Percentiles rank a stretch among this genome's conserved stretches.
These are phyloP conservation scores for Apostasia ramifera DNA, from an alignment of 106 monocot genomes.

Conservation along the genomic window DNA sequence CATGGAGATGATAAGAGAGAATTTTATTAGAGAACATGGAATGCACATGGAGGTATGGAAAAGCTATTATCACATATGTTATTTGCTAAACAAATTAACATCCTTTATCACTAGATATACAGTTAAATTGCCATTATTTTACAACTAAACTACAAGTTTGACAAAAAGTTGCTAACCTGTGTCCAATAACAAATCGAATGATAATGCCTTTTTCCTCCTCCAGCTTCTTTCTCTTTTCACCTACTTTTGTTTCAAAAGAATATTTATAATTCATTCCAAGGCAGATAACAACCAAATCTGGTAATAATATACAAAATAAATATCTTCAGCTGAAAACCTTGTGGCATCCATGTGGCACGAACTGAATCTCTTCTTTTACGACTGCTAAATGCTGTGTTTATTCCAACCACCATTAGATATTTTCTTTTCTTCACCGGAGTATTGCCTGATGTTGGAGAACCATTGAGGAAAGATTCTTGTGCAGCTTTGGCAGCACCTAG, in stretches of 20 bases:
- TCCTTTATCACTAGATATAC: too few species aligned
- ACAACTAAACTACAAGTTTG: not conserved
- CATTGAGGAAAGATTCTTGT: slow-evolving; percentile 59
- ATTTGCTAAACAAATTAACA: too few species aligned
- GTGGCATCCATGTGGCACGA: slow-evolving; percentile 92
- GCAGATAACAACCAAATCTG: not conserved
- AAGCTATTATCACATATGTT: too few species aligned
- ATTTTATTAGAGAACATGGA: too few species aligned
- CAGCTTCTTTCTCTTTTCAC: slow-evolving; percentile 34
- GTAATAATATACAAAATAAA: not conserved
- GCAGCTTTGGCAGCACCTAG: slow-evolving; percentile 62
- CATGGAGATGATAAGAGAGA: too few species aligned
- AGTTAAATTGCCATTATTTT: too few species aligned
- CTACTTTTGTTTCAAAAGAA: slow-evolving; percentile 13
- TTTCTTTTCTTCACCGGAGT: slow-evolving; percentile 23
- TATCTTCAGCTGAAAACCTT: slow-evolving; percentile 35
- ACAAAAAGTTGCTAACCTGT: slow-evolving; percentile 9
- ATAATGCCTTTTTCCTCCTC: slow-evolving; percentile 29
- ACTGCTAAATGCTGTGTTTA: slow-evolving; percentile 97
- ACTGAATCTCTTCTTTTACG: slow-evolving; percentile 94
- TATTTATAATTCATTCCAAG: not conserved
- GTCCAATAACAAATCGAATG: slow-evolving; percentile 29
- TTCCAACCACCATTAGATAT: slow-evolving; percentile 86
- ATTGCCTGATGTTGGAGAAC: slow-evolving; percentile 53
- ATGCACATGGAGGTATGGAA: too few species aligned